Percentiles rank a stretch among this genome's conserved stretches.
phyloP scores from a whole-genome alignment of 257 asterid genomes.

The Nicotiana undulata region DNA sequence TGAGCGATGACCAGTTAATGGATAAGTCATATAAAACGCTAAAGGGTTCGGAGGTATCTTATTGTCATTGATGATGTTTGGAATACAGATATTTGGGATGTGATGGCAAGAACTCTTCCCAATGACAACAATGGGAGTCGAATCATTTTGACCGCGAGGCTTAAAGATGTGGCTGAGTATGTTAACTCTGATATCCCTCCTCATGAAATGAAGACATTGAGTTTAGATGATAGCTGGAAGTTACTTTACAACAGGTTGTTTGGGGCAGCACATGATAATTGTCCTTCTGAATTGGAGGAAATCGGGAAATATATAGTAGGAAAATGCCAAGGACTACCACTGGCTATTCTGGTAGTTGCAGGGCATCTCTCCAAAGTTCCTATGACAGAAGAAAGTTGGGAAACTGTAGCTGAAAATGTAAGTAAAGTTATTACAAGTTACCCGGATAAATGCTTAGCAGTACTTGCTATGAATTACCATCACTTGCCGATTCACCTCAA shows the following conservation, averaged over 20 bases:
- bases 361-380: neutral
- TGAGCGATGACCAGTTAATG: neutral
- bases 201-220: neutral
- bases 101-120: neutral
- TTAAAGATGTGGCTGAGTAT: constrained; percentile 1
- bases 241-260: neutral
- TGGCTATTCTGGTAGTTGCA: neutral
- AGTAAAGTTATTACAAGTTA: neutral
- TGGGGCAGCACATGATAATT: neutral
- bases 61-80: too few relatives aligned
- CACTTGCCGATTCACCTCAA: constrained; percentile 13
- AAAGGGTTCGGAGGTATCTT: neutral
- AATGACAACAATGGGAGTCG: neutral
- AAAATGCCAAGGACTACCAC: neutral
- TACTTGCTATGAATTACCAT: neutral
- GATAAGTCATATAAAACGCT: neutral
- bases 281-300: constrained; percentile 3
- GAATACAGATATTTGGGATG: neutral
- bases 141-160: constrained; percentile 7
- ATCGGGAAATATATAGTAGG: neutral
- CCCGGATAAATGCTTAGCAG: neutral
- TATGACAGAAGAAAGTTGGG: neutral
- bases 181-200: neutral
- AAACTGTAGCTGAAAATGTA: neutral
- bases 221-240: constrained; percentile 7